Conservation (phyloP, 495 filamentous ascomycete species). For the Trichoderma erinaceum region DNA sequence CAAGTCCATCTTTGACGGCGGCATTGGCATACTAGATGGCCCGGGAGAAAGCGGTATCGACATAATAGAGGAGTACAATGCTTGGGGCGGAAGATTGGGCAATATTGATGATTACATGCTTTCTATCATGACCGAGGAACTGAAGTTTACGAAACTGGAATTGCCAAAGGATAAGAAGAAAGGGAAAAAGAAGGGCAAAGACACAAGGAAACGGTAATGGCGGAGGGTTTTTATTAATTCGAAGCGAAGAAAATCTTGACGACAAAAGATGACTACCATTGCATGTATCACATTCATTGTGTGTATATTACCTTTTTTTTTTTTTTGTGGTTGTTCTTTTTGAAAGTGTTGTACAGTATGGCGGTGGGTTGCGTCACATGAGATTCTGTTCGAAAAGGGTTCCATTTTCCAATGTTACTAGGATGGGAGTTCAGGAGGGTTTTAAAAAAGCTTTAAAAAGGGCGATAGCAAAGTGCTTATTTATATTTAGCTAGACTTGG, state of each 20-base stretch:
- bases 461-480: constrained; percentile 2
- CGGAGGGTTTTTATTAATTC: background rate
- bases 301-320: background rate
- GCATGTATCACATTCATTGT: constrained; percentile 10
- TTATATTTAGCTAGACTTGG: background rate
- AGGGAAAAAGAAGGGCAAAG: constrained; percentile 71
- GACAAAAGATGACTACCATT: background rate
- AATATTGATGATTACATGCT: constrained; percentile 84
- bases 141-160: constrained; percentile 71
- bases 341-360: background rate
- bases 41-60: constrained; percentile 34
- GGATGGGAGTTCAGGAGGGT: background rate
- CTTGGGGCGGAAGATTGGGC: constrained; percentile 49
- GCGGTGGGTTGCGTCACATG: background rate
- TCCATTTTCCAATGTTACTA: background rate
- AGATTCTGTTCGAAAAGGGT: background rate
- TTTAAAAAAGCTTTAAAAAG: background rate
- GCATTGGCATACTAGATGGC: constrained; percentile 31
- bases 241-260: background rate
- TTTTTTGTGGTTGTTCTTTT: background rate
- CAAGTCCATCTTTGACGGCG: constrained; percentile 36
- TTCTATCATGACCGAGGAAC: constrained; percentile 64
- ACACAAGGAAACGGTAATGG: constrained; percentile 40
- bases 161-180: constrained; percentile 75
- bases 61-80: constrained; percentile 42